Evolutionary conservation across 225 moss, liverwort and hornwort genomes (phyloP).

Genomic region (Physcomitrellopsis africana): DNA sequence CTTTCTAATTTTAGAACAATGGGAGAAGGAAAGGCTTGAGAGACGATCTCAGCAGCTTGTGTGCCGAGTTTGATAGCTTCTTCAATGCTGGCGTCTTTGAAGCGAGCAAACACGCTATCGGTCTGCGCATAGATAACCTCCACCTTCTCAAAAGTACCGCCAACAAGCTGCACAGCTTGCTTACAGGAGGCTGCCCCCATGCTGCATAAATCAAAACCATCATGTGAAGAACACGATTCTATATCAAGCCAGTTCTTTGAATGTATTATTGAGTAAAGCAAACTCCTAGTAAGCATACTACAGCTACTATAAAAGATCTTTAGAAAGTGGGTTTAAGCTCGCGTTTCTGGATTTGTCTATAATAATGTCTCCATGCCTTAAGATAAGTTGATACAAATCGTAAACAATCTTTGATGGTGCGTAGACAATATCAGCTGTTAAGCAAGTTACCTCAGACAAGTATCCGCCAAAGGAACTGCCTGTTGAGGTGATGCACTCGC

Average conservation of each 20-base stretch:
- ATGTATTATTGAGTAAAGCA: neutral
- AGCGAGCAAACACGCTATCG: conserved; percentile 66
- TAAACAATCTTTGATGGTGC: neutral
- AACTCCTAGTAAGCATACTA: conserved; percentile 13
- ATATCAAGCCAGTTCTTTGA: neutral
- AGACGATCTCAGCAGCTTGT: conserved; percentile 68
- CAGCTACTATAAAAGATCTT: conserved; percentile 3
- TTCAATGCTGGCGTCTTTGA: conserved; percentile 56
- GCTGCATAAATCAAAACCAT: conserved; percentile 43
- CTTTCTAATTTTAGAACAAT: conserved; percentile 68
- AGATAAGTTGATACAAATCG: conserved; percentile 6
- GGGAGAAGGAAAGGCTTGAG: conserved; percentile 63
- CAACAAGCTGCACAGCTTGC: conserved; percentile 60
- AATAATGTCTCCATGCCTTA: conserved; percentile 11
- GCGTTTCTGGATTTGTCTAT: neutral
- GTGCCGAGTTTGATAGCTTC: conserved; percentile 62
- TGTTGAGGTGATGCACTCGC: conserved; percentile 73
- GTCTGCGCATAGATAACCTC: conserved; percentile 67
- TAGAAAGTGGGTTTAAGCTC: conserved; percentile 6
- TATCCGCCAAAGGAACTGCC: conserved; percentile 68
- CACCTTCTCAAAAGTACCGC: conserved; percentile 41
- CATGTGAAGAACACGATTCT: conserved; percentile 26
- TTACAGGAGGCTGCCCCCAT: conserved; percentile 67
- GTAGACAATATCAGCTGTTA: conserved; percentile 22
- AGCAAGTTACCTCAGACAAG: conserved; percentile 58